Evolutionary conservation across 1,284 basidiomycete genomes (phyloP).

Genomic region (Naganishia sp.): DNA sequence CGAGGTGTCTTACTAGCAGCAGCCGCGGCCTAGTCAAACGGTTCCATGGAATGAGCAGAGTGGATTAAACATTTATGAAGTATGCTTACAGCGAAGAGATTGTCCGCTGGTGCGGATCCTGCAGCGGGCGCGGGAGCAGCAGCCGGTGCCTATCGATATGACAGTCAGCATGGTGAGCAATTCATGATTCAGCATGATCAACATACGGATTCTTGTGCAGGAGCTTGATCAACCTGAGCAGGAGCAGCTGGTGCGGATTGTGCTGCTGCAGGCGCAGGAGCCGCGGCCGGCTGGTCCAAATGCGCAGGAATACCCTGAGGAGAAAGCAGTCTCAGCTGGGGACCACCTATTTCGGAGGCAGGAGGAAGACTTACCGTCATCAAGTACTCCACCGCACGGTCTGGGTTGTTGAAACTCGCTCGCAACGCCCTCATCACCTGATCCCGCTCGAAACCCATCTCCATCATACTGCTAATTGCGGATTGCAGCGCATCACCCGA

Average conservation of each 20-base stretch:
- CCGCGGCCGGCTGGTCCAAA: conserved; percentile 37
- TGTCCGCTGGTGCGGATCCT: conserved; percentile 52
- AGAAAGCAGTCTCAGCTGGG: neutral
- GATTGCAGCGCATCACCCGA: conserved; percentile 71
- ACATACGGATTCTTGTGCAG: conserved; percentile 41
- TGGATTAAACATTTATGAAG: neutral
- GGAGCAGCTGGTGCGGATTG: conserved; percentile 34
- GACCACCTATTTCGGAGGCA: neutral
- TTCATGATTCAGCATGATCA: conserved; percentile 39
- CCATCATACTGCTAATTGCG: conserved; percentile 77
- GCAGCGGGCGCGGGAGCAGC: conserved; percentile 51
- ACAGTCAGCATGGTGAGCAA: conserved; percentile 20
- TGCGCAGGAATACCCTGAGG: conserved; percentile 72
- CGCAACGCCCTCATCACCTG: conserved; percentile 83
- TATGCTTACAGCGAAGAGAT: conserved; percentile 53
- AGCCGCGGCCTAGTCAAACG: conserved; percentile 43
- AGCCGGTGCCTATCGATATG: conserved; percentile 41
- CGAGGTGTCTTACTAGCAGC: conserved; percentile 44
- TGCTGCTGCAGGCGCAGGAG: conserved; percentile 27
- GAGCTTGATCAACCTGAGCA: conserved; percentile 45
- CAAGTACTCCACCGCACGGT: conserved; percentile 95
- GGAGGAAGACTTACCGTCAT: conserved; percentile 69
- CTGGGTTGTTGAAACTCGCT: conserved; percentile 97
- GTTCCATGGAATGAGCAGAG: conserved; percentile 8
- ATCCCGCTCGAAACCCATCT: conserved; percentile 93